A percentile compares a stretch with the other conserved stretches of the same genome.
Evolutionary conservation across 2,329 filamentous ascomycete genomes (phyloP).

Genomic region (Neofusicoccum sp.): DNA sequence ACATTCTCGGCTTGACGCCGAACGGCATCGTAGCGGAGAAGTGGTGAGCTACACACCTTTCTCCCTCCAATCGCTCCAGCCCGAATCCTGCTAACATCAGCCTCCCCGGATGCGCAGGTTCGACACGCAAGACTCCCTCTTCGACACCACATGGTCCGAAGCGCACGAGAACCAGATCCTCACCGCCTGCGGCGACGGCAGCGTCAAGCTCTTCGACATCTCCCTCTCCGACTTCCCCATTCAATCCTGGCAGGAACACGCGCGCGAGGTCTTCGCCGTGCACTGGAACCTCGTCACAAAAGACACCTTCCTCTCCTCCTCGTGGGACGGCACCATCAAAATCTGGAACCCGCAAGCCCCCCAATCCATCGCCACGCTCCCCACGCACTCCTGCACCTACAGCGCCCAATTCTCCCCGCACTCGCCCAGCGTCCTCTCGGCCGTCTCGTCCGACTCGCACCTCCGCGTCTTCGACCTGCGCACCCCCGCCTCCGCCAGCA

Average conservation of each 20-base stretch:
- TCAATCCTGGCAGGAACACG: constrained; percentile 90
- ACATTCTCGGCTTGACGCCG: constrained; percentile 76
- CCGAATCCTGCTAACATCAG: background rate
- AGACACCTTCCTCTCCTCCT: constrained; percentile 84
- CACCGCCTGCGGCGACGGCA: constrained; percentile 87
- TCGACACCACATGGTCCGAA: constrained; percentile 94
- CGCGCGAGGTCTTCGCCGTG: constrained; percentile 87
- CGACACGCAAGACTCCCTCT: constrained; percentile 95
- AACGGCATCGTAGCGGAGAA: constrained; percentile 83
- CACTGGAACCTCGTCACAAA: constrained; percentile 91
- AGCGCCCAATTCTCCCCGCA: constrained; percentile 87
- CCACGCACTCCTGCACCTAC: constrained; percentile 92
- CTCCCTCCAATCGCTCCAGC: background rate
- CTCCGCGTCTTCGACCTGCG: constrained; percentile 89
- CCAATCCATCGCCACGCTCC: constrained; percentile 77
- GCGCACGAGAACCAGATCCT: constrained; percentile 93
- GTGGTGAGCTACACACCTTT: constrained; percentile 53
- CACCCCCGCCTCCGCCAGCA: constrained; percentile 78
- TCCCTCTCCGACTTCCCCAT: constrained; percentile 79
- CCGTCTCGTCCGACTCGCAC: constrained; percentile 85
- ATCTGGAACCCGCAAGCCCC: constrained; percentile 83
- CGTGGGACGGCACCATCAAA: constrained; percentile 96
- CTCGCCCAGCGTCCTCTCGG: constrained; percentile 79
- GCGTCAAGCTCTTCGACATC: constrained; percentile 90
- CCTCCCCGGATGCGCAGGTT: constrained; percentile 56